Evolutionary conservation across 139 green algal species (phyloP).

Genomic region (Diplosphaera chodatii): DNA sequence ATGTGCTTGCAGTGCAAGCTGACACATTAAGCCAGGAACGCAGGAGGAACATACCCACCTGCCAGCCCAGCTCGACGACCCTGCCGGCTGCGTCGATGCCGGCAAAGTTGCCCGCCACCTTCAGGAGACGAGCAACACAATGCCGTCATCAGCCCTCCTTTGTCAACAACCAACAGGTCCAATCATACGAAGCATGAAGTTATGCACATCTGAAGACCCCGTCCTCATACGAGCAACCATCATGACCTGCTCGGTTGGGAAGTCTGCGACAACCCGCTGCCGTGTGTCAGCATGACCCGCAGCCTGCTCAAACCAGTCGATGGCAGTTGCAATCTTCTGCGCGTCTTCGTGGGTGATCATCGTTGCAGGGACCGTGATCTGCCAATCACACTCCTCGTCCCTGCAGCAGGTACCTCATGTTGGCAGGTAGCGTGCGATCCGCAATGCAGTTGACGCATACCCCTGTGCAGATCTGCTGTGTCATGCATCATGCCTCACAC

Average conservation of each 20-base stretch:
- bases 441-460: too few species aligned
- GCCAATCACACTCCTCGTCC: slow-evolving; percentile 8
- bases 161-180: not conserved
- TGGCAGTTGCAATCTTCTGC: not conserved
- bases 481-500: too few species aligned
- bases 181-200: not conserved
- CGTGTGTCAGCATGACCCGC: not conserved
- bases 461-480: too few species aligned
- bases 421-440: too few species aligned
- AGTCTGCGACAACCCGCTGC: not conserved
- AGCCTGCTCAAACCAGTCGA: not conserved
- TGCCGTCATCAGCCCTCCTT: not conserved
- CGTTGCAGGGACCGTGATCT: slow-evolving; percentile 11
- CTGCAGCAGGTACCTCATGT: not conserved
- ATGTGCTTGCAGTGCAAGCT: too few species aligned
- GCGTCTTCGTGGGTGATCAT: slow-evolving; percentile 15
- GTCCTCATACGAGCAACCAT: too few species aligned
- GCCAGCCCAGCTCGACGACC: slow-evolving; percentile 27
- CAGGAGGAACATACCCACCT: too few species aligned
- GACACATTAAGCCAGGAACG: too few species aligned
- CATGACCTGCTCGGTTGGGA: not conserved
- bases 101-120: slow-evolving; percentile 21
- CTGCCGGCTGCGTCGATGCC: slow-evolving; percentile 7
- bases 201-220: too few species aligned
- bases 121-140: not conserved